Base-by-base conservation (phyloP, 805 yeast genomes). In the Starmerella vitae region DNA sequence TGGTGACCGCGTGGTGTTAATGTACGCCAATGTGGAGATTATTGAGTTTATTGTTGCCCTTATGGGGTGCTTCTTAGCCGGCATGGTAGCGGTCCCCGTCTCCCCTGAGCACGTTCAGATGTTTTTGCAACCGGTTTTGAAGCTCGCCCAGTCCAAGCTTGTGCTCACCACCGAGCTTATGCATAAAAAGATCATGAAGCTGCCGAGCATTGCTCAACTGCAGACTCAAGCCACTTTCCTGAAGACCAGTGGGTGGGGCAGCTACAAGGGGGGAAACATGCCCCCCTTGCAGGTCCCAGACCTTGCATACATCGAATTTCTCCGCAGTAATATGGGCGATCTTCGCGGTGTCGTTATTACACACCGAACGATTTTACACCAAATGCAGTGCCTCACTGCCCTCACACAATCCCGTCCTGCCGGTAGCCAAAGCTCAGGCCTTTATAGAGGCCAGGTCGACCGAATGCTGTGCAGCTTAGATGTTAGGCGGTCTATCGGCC, bases 21-120 rank as follows among this genome's bases (percentile, higher is more conserved):
- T 93, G 49, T 91, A 85, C 55, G 84, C 81, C 50, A 84, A 78
- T 42, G 69, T 70, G 22, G 97, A 91, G 57, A 75, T 82, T 2
- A 69, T 81, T 10, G 97, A 91, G 46, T 88, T 86, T 56, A 71
- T 82, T 0, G 72, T 81, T 1, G 93, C 97, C 0, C 58, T 91
- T 17, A 71, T 84, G 56, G 98, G 95, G 5, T 86, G 96, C 55
- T 82, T 88, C 48, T 64, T 88, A 41, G 93, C 96, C 1, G 94
- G 94, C 2, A 79, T 84, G 33, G 86, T 91, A 2, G 97, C 97
- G 0, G 88, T 91, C 4, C 98, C 98, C 0, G 74, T 91, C 30
- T 81, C 81, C 38, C 76, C 84, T 42, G 80, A 76, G 38, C 46
- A 42, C 9, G 32, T 35, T 9, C 21, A 69, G 74, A 20, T 77